These are phyloP conservation scores for Wickerhamiella hasegawae DNA, from an alignment of 805 yeast species.

Conservation along the genomic window DNA sequence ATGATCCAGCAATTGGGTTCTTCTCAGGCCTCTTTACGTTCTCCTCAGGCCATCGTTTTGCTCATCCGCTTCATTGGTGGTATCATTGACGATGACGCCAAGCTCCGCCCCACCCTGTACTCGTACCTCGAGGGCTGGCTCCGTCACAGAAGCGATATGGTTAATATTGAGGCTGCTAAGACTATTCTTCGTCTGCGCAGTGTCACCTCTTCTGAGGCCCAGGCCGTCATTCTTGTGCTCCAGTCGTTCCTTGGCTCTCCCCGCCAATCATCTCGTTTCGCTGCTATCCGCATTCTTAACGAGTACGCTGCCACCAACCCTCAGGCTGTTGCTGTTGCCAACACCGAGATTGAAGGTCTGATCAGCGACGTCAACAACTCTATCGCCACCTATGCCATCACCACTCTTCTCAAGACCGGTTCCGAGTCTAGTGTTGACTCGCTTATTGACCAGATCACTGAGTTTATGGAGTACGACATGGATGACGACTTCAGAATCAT, in stretches of 20 bases:
- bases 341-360: constrained; percentile 69
- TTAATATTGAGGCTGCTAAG: constrained; percentile 83
- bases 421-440: constrained; percentile 80
- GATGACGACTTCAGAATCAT: constrained; percentile 91
- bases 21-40: constrained; percentile 43
- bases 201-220: constrained; percentile 44
- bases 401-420: constrained; percentile 89
- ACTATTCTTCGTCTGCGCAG: constrained; percentile 40
- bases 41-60: constrained; percentile 72
- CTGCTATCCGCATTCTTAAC: constrained; percentile 83
- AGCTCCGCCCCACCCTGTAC: constrained; percentile 40
- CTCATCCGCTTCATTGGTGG: constrained; percentile 69
- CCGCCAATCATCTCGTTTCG: constrained; percentile 75
- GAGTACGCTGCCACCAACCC: constrained; percentile 71
- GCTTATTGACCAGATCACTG: constrained; percentile 70
- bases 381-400: constrained; percentile 91
- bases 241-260: constrained; percentile 74
- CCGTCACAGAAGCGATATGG: constrained; percentile 72
- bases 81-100: constrained; percentile 55
- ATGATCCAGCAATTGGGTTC: constrained; percentile 62
- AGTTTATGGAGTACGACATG: constrained; percentile 70
- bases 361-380: constrained; percentile 82
- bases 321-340: constrained; percentile 53
- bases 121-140: constrained; percentile 56
- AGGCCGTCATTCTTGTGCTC: constrained; percentile 50